Evolutionary conservation across 352 stramenopile species (phyloP), one percentile per base, ranked within the genome.

Genomic region (Phytophthora lateralis): DNA sequence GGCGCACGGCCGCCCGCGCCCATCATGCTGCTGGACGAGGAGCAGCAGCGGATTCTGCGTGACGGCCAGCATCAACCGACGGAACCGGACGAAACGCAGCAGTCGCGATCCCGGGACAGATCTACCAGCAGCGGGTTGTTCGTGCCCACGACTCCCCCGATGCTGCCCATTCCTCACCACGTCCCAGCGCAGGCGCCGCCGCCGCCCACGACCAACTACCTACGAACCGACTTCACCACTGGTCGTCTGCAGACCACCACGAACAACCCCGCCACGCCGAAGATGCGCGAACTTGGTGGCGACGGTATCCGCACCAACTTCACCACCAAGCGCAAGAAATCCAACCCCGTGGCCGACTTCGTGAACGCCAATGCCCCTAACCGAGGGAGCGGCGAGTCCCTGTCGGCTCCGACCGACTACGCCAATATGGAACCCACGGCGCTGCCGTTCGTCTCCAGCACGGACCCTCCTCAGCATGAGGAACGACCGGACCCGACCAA

Each of bases 21-120:
- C 15, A 51, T 90, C 55, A 43, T 87, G 20, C 50, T 88, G 11
- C 66, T 88, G 18, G 76, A 90, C 29, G 76, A 88, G 17, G 69
- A 90, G 24, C 74, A 87, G 72, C 74, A 85, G 69, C 77, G 67
- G 20, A 51, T 59, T 54, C 59, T 90, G n/a, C 71, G 64, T 39
- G 60, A 60, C 43, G 44, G 39, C 21, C 37, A 18, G 18, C 15
- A 35, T 6, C 32, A 46, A 43, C 7, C 48, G 21, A 29, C 48
- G 17, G 43, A 41, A 12, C 7, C 30, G 21, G 48, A 57, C 10
- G 41, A 50, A 1, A 10, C 15, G 21, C 48, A 55, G 6, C 43
- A 17, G 1, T 6, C 10, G 1, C 60, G 56, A 8, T 51, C 64
- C 20, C 38, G 38, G 15, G 38, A 44, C 17, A 54, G 44, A 15